A percentile compares a stretch with the other conserved stretches of the same genome.
These are phyloP conservation scores for Phytophthora melonis DNA, from an alignment of 352 stramenopile genomes.

Conservation along the genomic window DNA sequence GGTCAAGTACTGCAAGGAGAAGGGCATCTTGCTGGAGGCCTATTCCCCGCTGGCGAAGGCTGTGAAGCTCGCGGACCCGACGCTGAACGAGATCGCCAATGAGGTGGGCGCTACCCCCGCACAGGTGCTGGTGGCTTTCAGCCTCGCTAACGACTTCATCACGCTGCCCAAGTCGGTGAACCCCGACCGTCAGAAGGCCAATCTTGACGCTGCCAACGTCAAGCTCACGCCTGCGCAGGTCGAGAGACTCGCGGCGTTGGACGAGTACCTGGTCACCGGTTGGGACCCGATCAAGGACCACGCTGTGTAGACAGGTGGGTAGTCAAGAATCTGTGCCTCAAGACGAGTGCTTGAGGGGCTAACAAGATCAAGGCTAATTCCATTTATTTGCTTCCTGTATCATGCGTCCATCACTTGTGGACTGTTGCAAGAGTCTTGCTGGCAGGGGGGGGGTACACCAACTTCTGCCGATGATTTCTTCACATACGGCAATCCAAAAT, in stretches of 20 bases:
- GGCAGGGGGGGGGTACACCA: constrained; percentile 8
- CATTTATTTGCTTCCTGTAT: too few species aligned
- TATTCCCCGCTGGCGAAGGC: constrained; percentile 60
- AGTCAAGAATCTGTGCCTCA: too few species aligned
- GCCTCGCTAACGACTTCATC: constrained; percentile 62
- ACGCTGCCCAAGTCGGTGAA: constrained; percentile 71
- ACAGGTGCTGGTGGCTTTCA: constrained; percentile 66
- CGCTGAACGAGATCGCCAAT: constrained; percentile 42
- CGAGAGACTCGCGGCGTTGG: constrained; percentile 42
- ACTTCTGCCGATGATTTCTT: background rate
- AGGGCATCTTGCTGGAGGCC: constrained; percentile 62
- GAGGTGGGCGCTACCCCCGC: constrained; percentile 43
- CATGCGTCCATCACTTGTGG: too few species aligned
- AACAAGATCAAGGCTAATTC: background rate
- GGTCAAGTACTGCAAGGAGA: constrained; percentile 62
- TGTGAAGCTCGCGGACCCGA: constrained; percentile 26
- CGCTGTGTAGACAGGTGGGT: constrained; percentile 18
- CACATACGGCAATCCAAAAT: background rate
- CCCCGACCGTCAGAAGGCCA: constrained; percentile 48
- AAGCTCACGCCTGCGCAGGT: constrained; percentile 44
- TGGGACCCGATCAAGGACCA: constrained; percentile 64
- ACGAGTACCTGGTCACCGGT: constrained; percentile 51
- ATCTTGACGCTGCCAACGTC: constrained; percentile 50
- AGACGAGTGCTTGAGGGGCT: too few species aligned
- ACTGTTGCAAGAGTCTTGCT: too few species aligned